Percentiles rank a stretch among this genome's conserved stretches.
Conservation (phyloP, 2,329 filamentous ascomycete genomes). For the Hortaea werneckii region DNA sequence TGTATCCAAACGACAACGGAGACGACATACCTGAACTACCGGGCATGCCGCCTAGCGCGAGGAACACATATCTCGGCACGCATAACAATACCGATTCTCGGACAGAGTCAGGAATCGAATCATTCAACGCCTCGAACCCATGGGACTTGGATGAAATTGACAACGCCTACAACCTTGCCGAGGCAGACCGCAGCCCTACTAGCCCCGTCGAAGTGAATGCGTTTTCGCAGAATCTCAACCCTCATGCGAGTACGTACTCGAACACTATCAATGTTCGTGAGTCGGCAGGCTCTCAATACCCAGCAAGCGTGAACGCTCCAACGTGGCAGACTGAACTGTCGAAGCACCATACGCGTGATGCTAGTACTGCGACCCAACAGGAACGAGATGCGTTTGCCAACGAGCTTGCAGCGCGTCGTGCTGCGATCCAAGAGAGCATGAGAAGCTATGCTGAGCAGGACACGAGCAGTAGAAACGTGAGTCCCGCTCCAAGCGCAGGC, state of each 20-base stretch:
- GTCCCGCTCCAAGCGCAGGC: slow-evolving; percentile 25
- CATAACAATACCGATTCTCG: slow-evolving; percentile 24
- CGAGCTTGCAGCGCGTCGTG: slow-evolving; percentile 60
- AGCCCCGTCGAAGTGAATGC: slow-evolving; percentile 9
- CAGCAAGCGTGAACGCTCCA: slow-evolving; percentile 7
- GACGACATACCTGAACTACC: slow-evolving; percentile 15
- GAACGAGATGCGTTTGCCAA: slow-evolving; percentile 62
- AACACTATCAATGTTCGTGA: slow-evolving; percentile 5
- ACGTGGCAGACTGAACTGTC: slow-evolving; percentile 42
- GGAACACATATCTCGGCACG: background rate
- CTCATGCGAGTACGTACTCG: slow-evolving; percentile 4
- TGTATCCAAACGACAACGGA: slow-evolving; percentile 45
- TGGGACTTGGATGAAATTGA: slow-evolving; percentile 46
- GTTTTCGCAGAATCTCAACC: background rate
- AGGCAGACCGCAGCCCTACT: slow-evolving; percentile 5
- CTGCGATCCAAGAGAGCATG: slow-evolving; percentile 62
- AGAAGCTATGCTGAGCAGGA: slow-evolving; percentile 60
- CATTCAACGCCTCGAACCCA: slow-evolving; percentile 43
- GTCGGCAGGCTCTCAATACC: slow-evolving; percentile 10
- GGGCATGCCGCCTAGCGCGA: slow-evolving; percentile 11
- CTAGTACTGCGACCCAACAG: slow-evolving; percentile 41
- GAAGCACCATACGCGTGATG: slow-evolving; percentile 37
- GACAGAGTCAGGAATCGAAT: slow-evolving; percentile 29
- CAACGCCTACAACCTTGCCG: slow-evolving; percentile 12
- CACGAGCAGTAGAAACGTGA: slow-evolving; percentile 26